Conservation (phyloP, 257 asterid species). For the Solanum lignicaule region DNA sequence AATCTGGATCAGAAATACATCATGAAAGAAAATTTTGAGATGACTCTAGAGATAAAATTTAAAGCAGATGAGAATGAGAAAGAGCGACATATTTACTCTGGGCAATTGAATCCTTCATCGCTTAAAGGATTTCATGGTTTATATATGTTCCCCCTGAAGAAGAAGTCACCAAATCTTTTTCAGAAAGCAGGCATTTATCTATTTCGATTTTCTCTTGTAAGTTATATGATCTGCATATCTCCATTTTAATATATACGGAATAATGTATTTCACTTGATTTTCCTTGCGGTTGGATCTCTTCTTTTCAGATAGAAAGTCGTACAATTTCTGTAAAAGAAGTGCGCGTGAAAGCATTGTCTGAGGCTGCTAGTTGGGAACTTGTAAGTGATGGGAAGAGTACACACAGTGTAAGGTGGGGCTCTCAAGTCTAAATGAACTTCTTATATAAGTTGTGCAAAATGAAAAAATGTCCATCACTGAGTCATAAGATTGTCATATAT, state of each 20-base stretch:
- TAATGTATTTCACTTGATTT: not conserved
- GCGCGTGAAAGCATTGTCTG: conserved; percentile 30
- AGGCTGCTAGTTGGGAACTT: conserved; percentile 33
- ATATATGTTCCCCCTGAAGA: conserved; percentile 27
- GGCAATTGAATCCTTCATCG: conserved; percentile 10
- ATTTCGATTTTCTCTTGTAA: conserved; percentile 51
- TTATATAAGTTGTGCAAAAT: not conserved
- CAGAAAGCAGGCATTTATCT: conserved; percentile 38
- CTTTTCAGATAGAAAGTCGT: conserved; percentile 21
- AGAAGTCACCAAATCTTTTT: conserved; percentile 16
- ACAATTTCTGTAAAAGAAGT: conserved; percentile 18
- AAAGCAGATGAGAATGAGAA: not conserved
- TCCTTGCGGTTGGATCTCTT: not conserved
- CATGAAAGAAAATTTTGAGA: conserved; percentile 22
- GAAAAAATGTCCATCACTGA: not conserved
- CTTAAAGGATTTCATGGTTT: conserved; percentile 36
- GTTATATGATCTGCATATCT: conserved; percentile 1
- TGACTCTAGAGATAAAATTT: conserved; percentile 20
- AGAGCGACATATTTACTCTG: conserved; percentile 17
- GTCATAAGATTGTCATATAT: not conserved
- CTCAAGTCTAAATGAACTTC: not conserved
- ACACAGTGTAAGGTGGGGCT: conserved; percentile 27
- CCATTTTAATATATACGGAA: conserved; percentile 28
- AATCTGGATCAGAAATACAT: conserved; percentile 43
- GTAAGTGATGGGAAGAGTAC: conserved; percentile 9